Conservation (phyloP, 768 basidiomycete species). For the Suillus occidentalis region DNA sequence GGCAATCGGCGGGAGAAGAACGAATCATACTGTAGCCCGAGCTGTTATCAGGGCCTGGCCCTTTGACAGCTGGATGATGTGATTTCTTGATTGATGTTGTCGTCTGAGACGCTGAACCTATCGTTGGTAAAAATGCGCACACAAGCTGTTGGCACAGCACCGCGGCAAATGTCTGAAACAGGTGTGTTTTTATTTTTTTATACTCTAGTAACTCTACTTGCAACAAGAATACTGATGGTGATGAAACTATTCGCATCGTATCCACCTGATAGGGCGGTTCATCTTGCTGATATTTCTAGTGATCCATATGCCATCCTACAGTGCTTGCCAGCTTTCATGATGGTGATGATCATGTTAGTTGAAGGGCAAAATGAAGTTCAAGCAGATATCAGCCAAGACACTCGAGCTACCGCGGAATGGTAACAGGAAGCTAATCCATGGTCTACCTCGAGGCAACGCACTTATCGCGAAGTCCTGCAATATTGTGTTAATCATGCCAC, state of each 20-base stretch:
- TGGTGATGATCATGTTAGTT: conserved; percentile 27
- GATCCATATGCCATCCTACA: conserved; percentile 5
- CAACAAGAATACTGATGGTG: neutral
- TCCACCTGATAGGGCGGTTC: neutral
- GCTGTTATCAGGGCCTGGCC: neutral
- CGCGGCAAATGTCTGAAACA: conserved; percentile 24
- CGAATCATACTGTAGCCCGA: neutral
- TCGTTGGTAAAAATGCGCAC: neutral
- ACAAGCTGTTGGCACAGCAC: conserved; percentile 16
- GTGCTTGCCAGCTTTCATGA: conserved; percentile 24
- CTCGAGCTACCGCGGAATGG: conserved; percentile 14
- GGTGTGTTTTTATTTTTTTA: conserved; percentile 18
- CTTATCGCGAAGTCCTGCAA: conserved; percentile 18
- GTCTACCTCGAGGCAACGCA: conserved; percentile 24
- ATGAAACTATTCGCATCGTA: conserved; percentile 4
- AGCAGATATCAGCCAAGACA: conserved; percentile 26
- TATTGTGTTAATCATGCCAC: conserved; percentile 23
- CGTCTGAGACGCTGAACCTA: neutral
- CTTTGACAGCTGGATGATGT: neutral
- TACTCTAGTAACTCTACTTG: neutral
- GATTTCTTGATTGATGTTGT: neutral
- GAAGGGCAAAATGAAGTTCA: conserved; percentile 26
- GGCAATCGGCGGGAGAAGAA: neutral
- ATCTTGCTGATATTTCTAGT: conserved; percentile 10
- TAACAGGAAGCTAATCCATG: conserved; percentile 17